Base-by-base conservation (phyloP, 257 asterid genomes). In the Penstemon barbatus region DNA sequence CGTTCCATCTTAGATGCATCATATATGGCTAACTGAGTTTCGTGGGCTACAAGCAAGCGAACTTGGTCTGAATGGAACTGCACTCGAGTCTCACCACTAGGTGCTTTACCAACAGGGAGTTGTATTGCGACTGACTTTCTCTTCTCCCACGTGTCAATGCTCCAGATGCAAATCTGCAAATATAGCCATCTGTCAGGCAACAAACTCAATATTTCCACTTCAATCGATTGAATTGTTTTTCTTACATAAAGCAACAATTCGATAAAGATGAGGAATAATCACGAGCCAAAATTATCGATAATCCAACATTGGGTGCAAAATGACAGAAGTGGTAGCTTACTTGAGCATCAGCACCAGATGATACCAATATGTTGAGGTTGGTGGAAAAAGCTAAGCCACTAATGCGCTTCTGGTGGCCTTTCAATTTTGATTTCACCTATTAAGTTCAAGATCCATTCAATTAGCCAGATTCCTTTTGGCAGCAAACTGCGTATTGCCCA, bases 61-160 rank as follows among this genome's bases (percentile, higher is more conserved):
- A 87, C 69, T 76, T 87, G 96, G 75, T 94, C 97, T 4, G 87
- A 63, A 48, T 91, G 96, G 74, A 94, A 94, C 74, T 91, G 97
- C 68, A 94, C 99, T 60, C 91, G 83, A 36, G 97, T 94, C 69
- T 94, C 99, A 52, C 99, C 99, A 37, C 19, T 71, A 36, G 99
- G 92, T 66, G 93, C 85, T 89, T 89, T 94, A 40, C 96, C 99
- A 36, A 83, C 88, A 63, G 97, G 93, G 39, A 94, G 85, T 74
- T 94, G 97, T 63, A 94, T 82, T 4, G 80, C 84, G 40, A 94
- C 89, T 5, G 88, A 71, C 74, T 87, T 94, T 68, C 93, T 89
- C 77, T 87, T 94, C 75, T 89, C 97, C 99, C 99, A 94, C 0
- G 90, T 76, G 77, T 94, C 97, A 56, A 94, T 94, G 84, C 96